Evolutionary conservation across 78 protist genomes (phyloP).

Genomic region (Anaeramoeba flamelloides): DNA sequence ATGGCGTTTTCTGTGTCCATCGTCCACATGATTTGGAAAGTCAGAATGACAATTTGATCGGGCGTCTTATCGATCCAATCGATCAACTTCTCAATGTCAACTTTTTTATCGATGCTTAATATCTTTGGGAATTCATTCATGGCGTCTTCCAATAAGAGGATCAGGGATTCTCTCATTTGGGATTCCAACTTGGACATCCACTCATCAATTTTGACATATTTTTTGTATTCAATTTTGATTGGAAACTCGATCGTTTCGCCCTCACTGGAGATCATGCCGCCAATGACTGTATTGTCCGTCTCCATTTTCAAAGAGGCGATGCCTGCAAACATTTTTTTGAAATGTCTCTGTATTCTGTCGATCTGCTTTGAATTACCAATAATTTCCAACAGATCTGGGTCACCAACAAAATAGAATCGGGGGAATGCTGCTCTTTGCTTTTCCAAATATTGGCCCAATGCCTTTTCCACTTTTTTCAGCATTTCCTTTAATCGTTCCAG

Average conservation of each 20-base stretch:
- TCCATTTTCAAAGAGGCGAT: neutral
- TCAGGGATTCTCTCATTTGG: constrained; percentile 50
- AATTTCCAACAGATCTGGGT: constrained; percentile 58
- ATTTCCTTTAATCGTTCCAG: too few species aligned
- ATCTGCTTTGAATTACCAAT: constrained; percentile 46
- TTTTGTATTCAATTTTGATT: constrained; percentile 20
- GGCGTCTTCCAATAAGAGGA: neutral
- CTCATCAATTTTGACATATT: constrained; percentile 44
- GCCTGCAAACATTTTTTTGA: constrained; percentile 82
- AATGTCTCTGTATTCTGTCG: constrained; percentile 78
- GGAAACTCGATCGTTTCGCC: constrained; percentile 59
- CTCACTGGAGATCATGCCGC: too few species aligned
- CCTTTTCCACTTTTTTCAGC: constrained; percentile 48
- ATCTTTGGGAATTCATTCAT: neutral
- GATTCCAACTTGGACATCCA: constrained; percentile 54
- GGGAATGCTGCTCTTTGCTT: constrained; percentile 63
- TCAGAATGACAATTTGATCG: constrained; percentile 46
- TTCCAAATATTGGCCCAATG: constrained; percentile 62
- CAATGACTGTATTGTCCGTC: too few species aligned
- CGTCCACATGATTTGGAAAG: constrained; percentile 39
- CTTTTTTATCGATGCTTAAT: neutral
- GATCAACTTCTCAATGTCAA: too few species aligned
- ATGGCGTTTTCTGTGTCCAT: constrained; percentile 11
- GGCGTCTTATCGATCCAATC: too few species aligned
- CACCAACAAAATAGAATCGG: constrained; percentile 70